phyloP scores from a whole-genome alignment of 768 basidiomycete genomes.

The Daedaleopsis sinensis region DNA sequence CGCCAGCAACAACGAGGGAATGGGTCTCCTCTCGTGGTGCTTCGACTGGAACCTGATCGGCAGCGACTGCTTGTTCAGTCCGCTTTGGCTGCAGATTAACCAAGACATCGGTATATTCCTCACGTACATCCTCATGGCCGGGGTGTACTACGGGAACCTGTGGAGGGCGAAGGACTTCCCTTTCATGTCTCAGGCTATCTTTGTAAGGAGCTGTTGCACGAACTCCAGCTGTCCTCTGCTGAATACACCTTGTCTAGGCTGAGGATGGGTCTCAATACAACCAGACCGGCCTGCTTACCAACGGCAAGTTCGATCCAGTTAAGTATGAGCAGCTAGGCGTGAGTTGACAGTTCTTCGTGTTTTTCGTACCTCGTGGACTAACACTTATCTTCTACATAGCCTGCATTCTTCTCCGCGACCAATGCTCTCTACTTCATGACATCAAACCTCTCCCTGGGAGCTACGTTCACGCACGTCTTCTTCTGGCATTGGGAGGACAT shows the following conservation, averaged over 20 bases:
- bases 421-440: constrained; percentile 39
- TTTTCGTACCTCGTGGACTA: not conserved
- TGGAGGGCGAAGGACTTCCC: constrained; percentile 66
- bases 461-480: constrained; percentile 37
- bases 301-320: constrained; percentile 31
- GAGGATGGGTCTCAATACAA: constrained; percentile 32
- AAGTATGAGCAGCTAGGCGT: constrained; percentile 32
- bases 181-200: constrained; percentile 43
- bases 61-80: constrained; percentile 41
- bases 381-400: constrained; percentile 11
- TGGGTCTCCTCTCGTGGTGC: constrained; percentile 59
- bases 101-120: constrained; percentile 33
- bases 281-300: constrained; percentile 55
- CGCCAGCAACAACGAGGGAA: constrained; percentile 55
- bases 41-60: constrained; percentile 67
- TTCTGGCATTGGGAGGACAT: constrained; percentile 42
- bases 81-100: constrained; percentile 31
- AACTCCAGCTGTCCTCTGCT: not conserved
- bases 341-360: not conserved
- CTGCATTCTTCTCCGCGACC: constrained; percentile 40
- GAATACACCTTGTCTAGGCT: constrained; percentile 11
- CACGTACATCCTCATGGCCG: constrained; percentile 35
- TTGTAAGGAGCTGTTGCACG: constrained; percentile 19
- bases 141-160: constrained; percentile 44
- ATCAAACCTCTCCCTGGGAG: constrained; percentile 38